A percentile compares a stretch with the other conserved stretches of the same genome.
Conservation (phyloP, 1,139 yeast species). For the Blastobotrys elegans region DNA sequence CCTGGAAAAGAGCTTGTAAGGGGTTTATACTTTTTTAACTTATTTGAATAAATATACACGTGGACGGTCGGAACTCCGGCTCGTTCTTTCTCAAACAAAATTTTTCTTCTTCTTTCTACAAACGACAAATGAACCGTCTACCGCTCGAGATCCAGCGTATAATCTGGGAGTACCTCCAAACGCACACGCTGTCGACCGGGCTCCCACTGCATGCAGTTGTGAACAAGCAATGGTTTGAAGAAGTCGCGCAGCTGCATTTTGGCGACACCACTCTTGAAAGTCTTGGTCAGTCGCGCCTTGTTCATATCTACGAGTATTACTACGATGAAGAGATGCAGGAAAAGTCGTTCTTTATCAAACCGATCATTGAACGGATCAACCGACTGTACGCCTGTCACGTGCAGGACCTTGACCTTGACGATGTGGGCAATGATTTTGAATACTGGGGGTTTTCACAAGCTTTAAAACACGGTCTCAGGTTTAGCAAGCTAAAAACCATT, state of each 20-base stretch:
- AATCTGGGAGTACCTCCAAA: not conserved
- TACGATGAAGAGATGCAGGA: not conserved
- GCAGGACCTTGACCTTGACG: not conserved
- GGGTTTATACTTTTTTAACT: not conserved
- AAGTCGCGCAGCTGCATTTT: not conserved
- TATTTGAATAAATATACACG: too few relatives aligned
- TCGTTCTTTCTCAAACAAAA: too few relatives aligned
- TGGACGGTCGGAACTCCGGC: too few relatives aligned
- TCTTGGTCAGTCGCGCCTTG: not conserved
- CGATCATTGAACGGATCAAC: not conserved
- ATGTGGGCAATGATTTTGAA: not conserved
- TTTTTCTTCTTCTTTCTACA: not conserved
- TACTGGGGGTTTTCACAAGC: not conserved
- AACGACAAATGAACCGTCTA: not conserved
- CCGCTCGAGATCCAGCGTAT: not conserved
- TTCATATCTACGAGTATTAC: not conserved
- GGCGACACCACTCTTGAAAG: not conserved
- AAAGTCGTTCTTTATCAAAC: not conserved
- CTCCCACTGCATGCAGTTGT: not conserved
- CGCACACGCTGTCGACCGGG: not conserved
- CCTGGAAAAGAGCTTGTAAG: slow-evolving; percentile 25
- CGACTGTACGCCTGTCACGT: not conserved
- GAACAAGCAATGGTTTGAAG: not conserved
- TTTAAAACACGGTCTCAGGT: not conserved
- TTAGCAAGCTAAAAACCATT: not conserved